phyloP scores from a whole-genome alignment of 148 eudicot species.

The Vaccinium vitisidaea region DNA sequence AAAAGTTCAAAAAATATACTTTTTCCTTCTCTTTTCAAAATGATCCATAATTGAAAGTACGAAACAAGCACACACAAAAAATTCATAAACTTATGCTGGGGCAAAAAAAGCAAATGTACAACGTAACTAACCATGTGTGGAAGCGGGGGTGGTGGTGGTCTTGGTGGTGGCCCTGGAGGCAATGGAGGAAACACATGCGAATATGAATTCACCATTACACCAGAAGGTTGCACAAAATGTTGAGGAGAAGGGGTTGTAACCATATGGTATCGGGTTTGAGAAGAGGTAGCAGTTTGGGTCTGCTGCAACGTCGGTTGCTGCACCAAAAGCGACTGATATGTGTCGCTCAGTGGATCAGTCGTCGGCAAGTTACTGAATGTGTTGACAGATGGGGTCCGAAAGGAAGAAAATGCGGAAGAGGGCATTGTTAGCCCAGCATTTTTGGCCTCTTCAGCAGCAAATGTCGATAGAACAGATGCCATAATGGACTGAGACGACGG shows the following conservation, averaged over 20 bases:
- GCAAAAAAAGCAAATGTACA: constrained; percentile 34
- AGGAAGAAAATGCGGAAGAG: constrained; percentile 35
- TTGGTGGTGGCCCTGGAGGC: constrained; percentile 52
- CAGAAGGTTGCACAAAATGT: constrained; percentile 58
- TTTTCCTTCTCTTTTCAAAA: neutral
- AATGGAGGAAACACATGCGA: constrained; percentile 49
- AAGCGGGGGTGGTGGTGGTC: constrained; percentile 36
- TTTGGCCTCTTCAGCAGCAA: constrained; percentile 91
- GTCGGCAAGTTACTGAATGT: constrained; percentile 27
- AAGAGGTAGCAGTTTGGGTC: constrained; percentile 34
- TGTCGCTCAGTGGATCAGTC: constrained; percentile 35
- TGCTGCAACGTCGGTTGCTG: constrained; percentile 43
- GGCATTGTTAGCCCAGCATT: constrained; percentile 46
- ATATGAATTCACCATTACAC: constrained; percentile 41
- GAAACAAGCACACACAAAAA: neutral
- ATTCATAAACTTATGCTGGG: neutral
- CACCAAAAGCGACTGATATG: constrained; percentile 53
- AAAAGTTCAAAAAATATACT: neutral
- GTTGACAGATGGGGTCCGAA: constrained; percentile 14
- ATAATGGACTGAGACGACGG: constrained; percentile 83
- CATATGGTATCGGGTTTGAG: constrained; percentile 55
- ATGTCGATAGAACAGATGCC: constrained; percentile 82
- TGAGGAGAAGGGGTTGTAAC: constrained; percentile 41
- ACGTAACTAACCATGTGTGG: constrained; percentile 41
- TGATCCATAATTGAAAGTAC: neutral